Evolutionary conservation across 495 filamentous ascomycete genomes (phyloP).

Genomic region (Aspergillus egyptiacus): DNA sequence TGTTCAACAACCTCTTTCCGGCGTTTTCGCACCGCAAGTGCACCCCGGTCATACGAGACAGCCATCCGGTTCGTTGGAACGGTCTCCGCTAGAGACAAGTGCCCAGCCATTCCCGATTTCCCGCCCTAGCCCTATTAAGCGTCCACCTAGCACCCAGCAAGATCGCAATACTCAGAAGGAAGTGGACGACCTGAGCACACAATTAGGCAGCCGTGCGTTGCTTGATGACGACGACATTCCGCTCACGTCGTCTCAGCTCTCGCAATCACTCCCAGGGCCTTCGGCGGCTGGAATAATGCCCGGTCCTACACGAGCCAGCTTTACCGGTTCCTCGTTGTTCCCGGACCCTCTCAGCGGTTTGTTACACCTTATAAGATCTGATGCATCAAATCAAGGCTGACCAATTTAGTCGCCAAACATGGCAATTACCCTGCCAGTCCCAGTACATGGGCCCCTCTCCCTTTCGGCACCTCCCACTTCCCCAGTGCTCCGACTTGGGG

Average conservation of each 20-base stretch:
- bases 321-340: constrained; percentile 45
- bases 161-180: constrained; percentile 44
- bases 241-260: constrained; percentile 33
- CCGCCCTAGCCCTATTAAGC: constrained; percentile 80
- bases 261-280: constrained; percentile 37
- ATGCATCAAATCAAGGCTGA: constrained; percentile 16
- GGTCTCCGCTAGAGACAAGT: constrained; percentile 39
- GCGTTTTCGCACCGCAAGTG: constrained; percentile 33
- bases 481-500: constrained; percentile 39
- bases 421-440: constrained; percentile 29
- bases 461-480: constrained; percentile 40
- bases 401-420: constrained; percentile 27
- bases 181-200: constrained; percentile 68
- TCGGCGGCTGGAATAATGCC: constrained; percentile 29
- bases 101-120: constrained; percentile 58
- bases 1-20: constrained; percentile 29
- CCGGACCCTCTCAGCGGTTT: constrained; percentile 45
- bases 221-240: constrained; percentile 70
- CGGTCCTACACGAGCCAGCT: constrained; percentile 39
- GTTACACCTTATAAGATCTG: not conserved
- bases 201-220: constrained; percentile 91
- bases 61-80: constrained; percentile 53
- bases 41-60: constrained; percentile 54
- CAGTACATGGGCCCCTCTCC: constrained; percentile 36
- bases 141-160: constrained; percentile 72